Evolutionary conservation across 176 grass and related monocot genomes (phyloP), one percentile per base, ranked within the genome.

Genomic region (Poa pratensis): DNA sequence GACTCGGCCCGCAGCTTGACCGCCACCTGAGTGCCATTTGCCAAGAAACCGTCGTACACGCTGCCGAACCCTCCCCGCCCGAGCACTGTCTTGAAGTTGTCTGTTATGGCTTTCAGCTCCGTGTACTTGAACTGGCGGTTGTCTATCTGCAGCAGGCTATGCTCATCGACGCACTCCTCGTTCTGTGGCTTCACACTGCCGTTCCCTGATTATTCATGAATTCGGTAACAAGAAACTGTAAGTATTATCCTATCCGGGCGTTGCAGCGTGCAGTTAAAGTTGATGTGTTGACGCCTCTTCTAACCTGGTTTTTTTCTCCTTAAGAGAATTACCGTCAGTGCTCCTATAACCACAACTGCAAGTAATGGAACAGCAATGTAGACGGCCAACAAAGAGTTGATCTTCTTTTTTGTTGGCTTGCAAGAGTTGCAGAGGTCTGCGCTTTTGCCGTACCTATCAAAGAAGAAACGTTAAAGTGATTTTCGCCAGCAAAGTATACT

Each of bases 41-140:
- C 57, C 67, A 92, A 84, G 75, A 77, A 77, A 3, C 93, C 93
- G 14, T 87, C 79, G 23, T 90, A 92, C 26, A 95, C 93, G 11
- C 40, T 53, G 20, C 93, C 93, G 68, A 95, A 95, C 6, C 93
- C 93, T 23, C 93, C 93, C 75, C 66, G 83, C 5, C 93, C 90
- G 2, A 95, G 81, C 5, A 87, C 86, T 26, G 30, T 55, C 67
- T 82, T 63, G 66, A 95, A 95, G 34, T 91, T 92, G 40, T 83
- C 83, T 0, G 93, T 92, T 46, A 95, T 91, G 2, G 9, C 19
- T 78, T 91, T 13, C 6, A 95, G 67, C 1, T 95, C 86, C 20
- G 57, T 79, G 48, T 89, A 89, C 0, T 80, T 87, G 66, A 95
- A 92, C 51, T 61, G 83, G 18, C 88, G 86, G 57, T 92, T 95